These are phyloP conservation scores for Irpex sp. DNA, from an alignment of 1,284 basidiomycete genomes.

Conservation along the genomic window DNA sequence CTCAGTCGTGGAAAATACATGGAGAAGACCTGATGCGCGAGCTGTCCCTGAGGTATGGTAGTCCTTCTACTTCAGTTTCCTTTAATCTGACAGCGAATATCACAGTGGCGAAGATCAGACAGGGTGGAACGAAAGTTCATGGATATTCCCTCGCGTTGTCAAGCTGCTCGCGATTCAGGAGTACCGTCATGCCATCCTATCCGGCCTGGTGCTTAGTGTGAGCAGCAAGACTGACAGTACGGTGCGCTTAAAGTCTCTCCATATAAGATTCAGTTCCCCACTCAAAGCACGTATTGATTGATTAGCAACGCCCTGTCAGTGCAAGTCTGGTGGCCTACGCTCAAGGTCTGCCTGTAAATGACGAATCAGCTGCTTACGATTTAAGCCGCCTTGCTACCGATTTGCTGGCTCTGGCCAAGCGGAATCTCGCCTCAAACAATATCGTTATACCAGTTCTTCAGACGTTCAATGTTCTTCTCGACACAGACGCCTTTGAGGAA, in stretches of 20 bases:
- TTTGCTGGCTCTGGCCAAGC: slow-evolving; percentile 46
- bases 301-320: slow-evolving; percentile 64
- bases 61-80: neutral
- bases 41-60: slow-evolving; percentile 47
- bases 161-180: slow-evolving; percentile 56
- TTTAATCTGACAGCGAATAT: neutral
- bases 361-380: slow-evolving; percentile 32
- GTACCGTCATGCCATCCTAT: slow-evolving; percentile 61
- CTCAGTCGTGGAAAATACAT: slow-evolving; percentile 43
- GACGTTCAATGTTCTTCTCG: slow-evolving; percentile 66
- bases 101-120: slow-evolving; percentile 26
- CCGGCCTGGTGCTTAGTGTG: slow-evolving; percentile 71
- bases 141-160: slow-evolving; percentile 69
- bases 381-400: slow-evolving; percentile 48
- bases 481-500: slow-evolving; percentile 50
- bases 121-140: slow-evolving; percentile 64
- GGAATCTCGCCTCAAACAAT: slow-evolving; percentile 57
- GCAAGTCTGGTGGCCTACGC: slow-evolving; percentile 56
- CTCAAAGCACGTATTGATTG: too few relatives aligned
- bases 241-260: slow-evolving; percentile 39
- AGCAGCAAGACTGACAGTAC: slow-evolving; percentile 79
- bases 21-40: slow-evolving; percentile 40
- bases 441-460: slow-evolving; percentile 76
- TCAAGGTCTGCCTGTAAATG: slow-evolving; percentile 40
- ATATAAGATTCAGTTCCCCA: slow-evolving; percentile 6